A percentile compares a stretch with the other conserved stretches of the same genome.
Conservation (phyloP, 805 yeast genomes). For the Metschnikowia proteae region DNA sequence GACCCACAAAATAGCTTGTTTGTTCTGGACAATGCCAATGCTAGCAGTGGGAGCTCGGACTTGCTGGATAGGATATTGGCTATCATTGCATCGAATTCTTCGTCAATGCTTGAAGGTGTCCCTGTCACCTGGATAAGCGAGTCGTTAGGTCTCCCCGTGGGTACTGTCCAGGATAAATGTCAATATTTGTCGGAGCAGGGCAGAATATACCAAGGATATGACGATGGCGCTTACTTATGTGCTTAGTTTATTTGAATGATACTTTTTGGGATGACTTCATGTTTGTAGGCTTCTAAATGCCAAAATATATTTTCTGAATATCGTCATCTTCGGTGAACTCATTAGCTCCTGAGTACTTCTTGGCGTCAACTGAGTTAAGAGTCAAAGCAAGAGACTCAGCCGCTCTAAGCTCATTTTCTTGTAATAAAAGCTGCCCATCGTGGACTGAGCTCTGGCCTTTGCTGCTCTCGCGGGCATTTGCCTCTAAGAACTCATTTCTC, state of each 20-base stretch:
- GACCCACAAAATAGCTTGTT: slow-evolving; percentile 26
- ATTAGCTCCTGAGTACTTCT: slow-evolving; percentile 5
- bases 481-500: slow-evolving; percentile 42
- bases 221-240: slow-evolving; percentile 54
- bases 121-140: slow-evolving; percentile 61
- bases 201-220: slow-evolving; percentile 63
- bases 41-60: slow-evolving; percentile 21
- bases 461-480: slow-evolving; percentile 13
- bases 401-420: slow-evolving; percentile 14
- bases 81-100: slow-evolving; percentile 47
- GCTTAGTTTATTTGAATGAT: slow-evolving; percentile 5
- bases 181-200: slow-evolving; percentile 62
- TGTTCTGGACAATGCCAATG: slow-evolving; percentile 21
- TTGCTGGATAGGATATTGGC: slow-evolving; percentile 42
- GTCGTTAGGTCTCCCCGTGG: slow-evolving; percentile 46
- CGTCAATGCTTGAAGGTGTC: slow-evolving; percentile 72
- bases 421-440: slow-evolving; percentile 2
- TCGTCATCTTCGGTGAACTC: slow-evolving; percentile 16
- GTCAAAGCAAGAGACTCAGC: slow-evolving; percentile 20
- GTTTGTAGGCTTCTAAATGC: slow-evolving; percentile 1
- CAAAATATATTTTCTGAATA: slow-evolving; percentile 15
- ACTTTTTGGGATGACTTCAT: neutral
- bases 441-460: neutral
- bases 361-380: slow-evolving; percentile 7
- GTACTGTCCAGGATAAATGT: slow-evolving; percentile 49